phyloP scores from a whole-genome alignment of 1,139 yeast species.

The Yarrowia galli region DNA sequence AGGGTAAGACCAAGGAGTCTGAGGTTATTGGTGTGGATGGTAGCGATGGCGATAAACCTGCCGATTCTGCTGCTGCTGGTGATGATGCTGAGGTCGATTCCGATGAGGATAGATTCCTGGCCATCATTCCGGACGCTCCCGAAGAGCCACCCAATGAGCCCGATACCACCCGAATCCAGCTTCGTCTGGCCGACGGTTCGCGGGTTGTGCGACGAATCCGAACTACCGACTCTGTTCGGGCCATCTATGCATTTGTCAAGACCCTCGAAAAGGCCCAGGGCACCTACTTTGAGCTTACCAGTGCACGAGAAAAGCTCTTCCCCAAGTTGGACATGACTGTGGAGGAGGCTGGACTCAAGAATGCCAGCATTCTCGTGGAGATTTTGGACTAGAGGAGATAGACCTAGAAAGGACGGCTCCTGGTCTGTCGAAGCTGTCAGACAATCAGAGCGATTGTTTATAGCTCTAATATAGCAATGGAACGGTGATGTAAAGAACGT shows the following conservation, averaged over 20 bases:
- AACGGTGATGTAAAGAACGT: not conserved
- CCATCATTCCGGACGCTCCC: slow-evolving; percentile 59
- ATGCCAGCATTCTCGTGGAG: slow-evolving; percentile 82
- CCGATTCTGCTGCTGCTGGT: slow-evolving; percentile 1
- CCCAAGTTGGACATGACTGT: slow-evolving; percentile 66
- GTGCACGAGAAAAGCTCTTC: slow-evolving; percentile 69
- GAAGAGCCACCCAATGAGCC: slow-evolving; percentile 63
- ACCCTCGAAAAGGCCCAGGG: slow-evolving; percentile 61
- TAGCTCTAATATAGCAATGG: not conserved
- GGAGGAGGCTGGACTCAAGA: slow-evolving; percentile 78
- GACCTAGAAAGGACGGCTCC: not conserved
- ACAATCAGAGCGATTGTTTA: slow-evolving; percentile 10
- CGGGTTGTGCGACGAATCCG: slow-evolving; percentile 78
- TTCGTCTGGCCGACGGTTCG: slow-evolving; percentile 85
- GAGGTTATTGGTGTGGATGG: slow-evolving; percentile 40
- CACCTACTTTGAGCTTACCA: slow-evolving; percentile 65
- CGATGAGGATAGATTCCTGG: slow-evolving; percentile 53
- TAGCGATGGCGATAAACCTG: slow-evolving; percentile 5
- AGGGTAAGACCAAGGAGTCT: slow-evolving; percentile 21
- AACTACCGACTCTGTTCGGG: slow-evolving; percentile 63
- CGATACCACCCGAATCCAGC: slow-evolving; percentile 78
- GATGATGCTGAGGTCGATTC: slow-evolving; percentile 42
- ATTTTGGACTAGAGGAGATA: slow-evolving; percentile 46
- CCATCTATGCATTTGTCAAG: slow-evolving; percentile 66
- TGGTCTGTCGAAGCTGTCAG: not conserved